Base-by-base conservation (phyloP, 2,329 filamentous ascomycete genomes). In the Colletotrichum magnum region DNA sequence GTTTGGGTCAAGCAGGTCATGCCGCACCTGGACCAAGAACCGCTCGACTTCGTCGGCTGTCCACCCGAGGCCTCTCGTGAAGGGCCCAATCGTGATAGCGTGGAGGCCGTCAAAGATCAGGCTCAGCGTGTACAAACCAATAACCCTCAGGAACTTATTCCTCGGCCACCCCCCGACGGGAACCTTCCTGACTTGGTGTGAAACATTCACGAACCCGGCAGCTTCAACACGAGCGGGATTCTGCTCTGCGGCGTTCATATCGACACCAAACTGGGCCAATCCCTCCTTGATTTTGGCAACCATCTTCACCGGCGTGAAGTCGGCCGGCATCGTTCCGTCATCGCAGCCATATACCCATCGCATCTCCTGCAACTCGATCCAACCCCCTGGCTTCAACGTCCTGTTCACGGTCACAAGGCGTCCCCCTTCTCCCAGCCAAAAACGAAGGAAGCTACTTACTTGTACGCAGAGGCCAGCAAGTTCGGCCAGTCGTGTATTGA, bases 91-190 rank as follows among this genome's bases (percentile, higher is more conserved):
- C 4, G 82, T 82, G 59, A 85, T 82, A 2, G 82, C 84, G 58
- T 83, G 81, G 13, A 86, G 74, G 0, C 84, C 84, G 16, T 79
- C 77, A 10, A 41, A 51, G 2, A 80, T 65, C 36, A 83, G 77
- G 54, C 84, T 84, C 24, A 74, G 73, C 73, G 84, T 80, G 84
- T 77, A 84, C 39, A 74, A 76, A 0, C 84, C 84, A 5, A 86
- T 70, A n/a, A 81, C 78, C 71, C 82, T 85, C 52, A 83, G 75
- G 16, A 73, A 72, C 58, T 79, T 78, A 43, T 85, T 79, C 69
- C 81, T 84, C 0, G 88, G 79, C 88, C 88, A 90, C 4, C 80
- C 78, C 21, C 86, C 88, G 43, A 86, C 79, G 0, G 88, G 88
- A 43, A 89, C 78, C 75, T 86, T 88, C 73, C 86, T 86, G 2